phyloP scores from a whole-genome alignment of 371 early-diverging fungal genomes.

The Chytridiales sp. region DNA sequence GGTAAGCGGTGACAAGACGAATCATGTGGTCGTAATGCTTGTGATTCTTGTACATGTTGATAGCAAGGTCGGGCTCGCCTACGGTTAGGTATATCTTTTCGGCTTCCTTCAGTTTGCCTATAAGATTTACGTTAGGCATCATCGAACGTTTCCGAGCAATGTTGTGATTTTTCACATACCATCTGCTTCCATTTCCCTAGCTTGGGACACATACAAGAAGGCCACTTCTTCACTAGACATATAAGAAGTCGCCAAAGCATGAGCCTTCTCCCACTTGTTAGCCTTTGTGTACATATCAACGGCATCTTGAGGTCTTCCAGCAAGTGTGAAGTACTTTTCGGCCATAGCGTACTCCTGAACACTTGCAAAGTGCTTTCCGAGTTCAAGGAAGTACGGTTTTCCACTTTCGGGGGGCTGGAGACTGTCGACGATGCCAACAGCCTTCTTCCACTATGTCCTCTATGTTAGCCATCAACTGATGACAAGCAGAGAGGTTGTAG shows the following conservation, averaged over 20 bases:
- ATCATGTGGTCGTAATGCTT: slow-evolving; percentile 61
- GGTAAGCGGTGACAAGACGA: slow-evolving; percentile 54
- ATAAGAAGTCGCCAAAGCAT: slow-evolving; percentile 50
- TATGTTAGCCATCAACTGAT: too few relatives aligned
- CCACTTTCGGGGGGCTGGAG: slow-evolving; percentile 46
- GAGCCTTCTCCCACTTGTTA: slow-evolving; percentile 56
- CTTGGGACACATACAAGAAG: slow-evolving; percentile 50
- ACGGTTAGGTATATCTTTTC: slow-evolving; percentile 56
- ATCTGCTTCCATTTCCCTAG: slow-evolving; percentile 51
- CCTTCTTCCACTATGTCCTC: slow-evolving; percentile 64
- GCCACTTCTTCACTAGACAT: slow-evolving; percentile 53
- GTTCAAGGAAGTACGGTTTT: slow-evolving; percentile 41
- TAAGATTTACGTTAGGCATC: background rate
- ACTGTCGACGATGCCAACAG: slow-evolving; percentile 54
- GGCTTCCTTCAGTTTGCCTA: slow-evolving; percentile 54
- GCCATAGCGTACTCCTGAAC: slow-evolving; percentile 42
- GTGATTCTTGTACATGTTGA: slow-evolving; percentile 63
- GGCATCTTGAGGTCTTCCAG: slow-evolving; percentile 51
- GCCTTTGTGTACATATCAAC: slow-evolving; percentile 56
- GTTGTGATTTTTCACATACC: slow-evolving; percentile 28
- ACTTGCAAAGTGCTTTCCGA: slow-evolving; percentile 51
- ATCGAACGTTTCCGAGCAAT: background rate
- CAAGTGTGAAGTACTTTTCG: slow-evolving; percentile 53
- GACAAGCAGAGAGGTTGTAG: background rate
- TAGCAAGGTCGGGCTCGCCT: slow-evolving; percentile 57